These are phyloP conservation scores for Flaveria floridana DNA, from an alignment of 140 eudicot species.

Conservation along the genomic window DNA sequence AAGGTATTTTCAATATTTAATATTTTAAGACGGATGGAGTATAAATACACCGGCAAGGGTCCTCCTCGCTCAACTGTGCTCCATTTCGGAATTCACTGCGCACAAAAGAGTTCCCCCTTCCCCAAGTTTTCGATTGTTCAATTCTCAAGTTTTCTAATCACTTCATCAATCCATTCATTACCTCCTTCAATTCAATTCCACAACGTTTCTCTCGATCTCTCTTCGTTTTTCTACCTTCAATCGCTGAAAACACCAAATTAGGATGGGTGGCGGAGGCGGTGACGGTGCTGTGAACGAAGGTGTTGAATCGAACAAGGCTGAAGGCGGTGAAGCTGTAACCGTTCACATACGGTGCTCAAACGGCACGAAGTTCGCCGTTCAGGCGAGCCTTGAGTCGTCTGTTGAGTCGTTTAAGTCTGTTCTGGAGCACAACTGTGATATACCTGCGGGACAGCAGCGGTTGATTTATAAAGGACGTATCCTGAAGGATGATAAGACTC, in stretches of 20 bases:
- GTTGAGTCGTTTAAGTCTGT: constrained; percentile 43
- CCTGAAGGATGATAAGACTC: constrained; percentile 52
- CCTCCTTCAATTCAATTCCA: constrained; percentile 18
- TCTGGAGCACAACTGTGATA: constrained; percentile 38
- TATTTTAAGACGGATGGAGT: neutral
- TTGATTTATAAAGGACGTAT: constrained; percentile 59
- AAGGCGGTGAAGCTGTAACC: constrained; percentile 2
- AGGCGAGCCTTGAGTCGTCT: constrained; percentile 38
- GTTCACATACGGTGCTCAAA: constrained; percentile 43
- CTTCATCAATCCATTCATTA: constrained; percentile 15
- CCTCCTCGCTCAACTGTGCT: neutral
- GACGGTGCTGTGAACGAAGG: neutral
- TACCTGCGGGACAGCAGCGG: constrained; percentile 45
- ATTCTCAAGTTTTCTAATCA: constrained; percentile 11
- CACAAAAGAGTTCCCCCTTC: constrained; percentile 34
- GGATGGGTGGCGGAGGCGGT: constrained; percentile 40
- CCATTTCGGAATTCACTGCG: constrained; percentile 13
- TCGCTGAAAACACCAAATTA: constrained; percentile 14
- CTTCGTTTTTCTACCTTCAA: neutral
- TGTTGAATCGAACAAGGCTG: neutral
- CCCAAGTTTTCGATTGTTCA: constrained; percentile 31
- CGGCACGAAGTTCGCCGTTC: constrained; percentile 49
- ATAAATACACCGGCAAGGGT: constrained; percentile 11
- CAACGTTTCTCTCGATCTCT: neutral
- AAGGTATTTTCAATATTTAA: too few species aligned